Evolutionary conservation across 2,329 filamentous ascomycete species (phyloP).

Genomic region (Fusarium sp.): DNA sequence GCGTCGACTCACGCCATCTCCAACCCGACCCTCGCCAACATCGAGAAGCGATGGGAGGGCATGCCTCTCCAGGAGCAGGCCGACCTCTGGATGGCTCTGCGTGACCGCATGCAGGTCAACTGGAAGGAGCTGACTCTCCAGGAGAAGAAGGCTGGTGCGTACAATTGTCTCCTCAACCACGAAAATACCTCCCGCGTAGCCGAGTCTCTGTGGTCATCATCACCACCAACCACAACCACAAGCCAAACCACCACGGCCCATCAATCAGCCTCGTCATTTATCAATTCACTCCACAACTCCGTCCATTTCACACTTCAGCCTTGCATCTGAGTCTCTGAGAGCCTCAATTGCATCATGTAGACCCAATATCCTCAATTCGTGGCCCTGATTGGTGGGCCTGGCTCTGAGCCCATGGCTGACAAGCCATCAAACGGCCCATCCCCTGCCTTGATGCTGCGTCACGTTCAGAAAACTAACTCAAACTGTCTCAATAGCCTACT

Average conservation of each 20-base stretch:
- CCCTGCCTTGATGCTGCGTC: slow-evolving; percentile 23
- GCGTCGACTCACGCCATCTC: slow-evolving; percentile 91
- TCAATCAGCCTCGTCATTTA: slow-evolving; percentile 16
- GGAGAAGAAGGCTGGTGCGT: slow-evolving; percentile 99
- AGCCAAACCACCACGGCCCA: slow-evolving; percentile 8
- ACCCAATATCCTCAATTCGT: slow-evolving; percentile 34
- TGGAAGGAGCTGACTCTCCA: slow-evolving; percentile 95
- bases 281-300: slow-evolving; percentile 27
- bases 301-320: slow-evolving; percentile 29
- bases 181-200: slow-evolving; percentile 51
- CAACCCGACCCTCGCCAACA: slow-evolving; percentile 96
- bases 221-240: slow-evolving; percentile 7
- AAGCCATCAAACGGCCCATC: slow-evolving; percentile 20
- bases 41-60: slow-evolving; percentile 99
- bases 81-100: slow-evolving; percentile 97
- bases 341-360: slow-evolving; percentile 43
- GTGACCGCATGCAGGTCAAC: slow-evolving; percentile 98
- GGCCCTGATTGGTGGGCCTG: slow-evolving; percentile 34
- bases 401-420: slow-evolving; percentile 25
- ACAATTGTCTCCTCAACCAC: slow-evolving; percentile 23
- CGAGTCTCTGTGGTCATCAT: slow-evolving; percentile 30
- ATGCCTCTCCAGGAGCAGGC: slow-evolving; percentile 99
- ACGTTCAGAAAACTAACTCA: slow-evolving; percentile 49
- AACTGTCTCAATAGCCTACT: slow-evolving; percentile 80
- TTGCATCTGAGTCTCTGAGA: slow-evolving; percentile 26